Evolutionary conservation across 2,329 filamentous ascomycete species (phyloP), one percentile per base, ranked within the genome.

Genomic region (Lachnellula cervina): DNA sequence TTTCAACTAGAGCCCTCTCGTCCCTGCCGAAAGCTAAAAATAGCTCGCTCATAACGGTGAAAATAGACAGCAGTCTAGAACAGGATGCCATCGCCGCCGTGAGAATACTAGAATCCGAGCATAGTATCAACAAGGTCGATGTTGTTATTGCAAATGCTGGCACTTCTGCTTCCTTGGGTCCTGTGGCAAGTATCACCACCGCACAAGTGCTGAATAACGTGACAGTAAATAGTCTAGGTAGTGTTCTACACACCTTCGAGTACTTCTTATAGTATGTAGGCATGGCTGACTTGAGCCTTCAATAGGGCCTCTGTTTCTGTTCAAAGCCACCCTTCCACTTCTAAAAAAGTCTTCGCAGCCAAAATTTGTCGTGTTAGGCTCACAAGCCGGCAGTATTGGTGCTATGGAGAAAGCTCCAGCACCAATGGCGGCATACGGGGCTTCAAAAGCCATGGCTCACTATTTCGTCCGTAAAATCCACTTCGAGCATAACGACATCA

Each of bases 81-180:
- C 58, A 64, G 1, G 72, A 74, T 52, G 61, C 74, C 0, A 60
- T 63, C 3, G 59, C 64, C 14, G 73, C 73, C 2, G 66, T 73
- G 1, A 50, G 67, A 25, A 58, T 65, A 2, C 64, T 76, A 0
- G 59, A 66, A 1, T 28, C 51, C 2, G 57, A 71, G 14, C 42
- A 64, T 49, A 69, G 69, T 3, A 74, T 82, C 58, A 62, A 66
- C 4, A 65, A 71, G 23, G 56, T 82, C 2, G 78, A 82, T 58
- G 64, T 79, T 5, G 72, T 82, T 2, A 75, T 83, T 51, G 76
- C 78, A 45, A 82, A 82, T 62, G 78, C 79, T 0, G 79, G 73
- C 13, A 73, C 77, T 11, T 63, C 64, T 4, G 66, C 68, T 4
- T 49, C 61, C 16, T 74, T 62, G 38, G 70, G 70, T 0, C 59